Base-by-base conservation (phyloP, 139 green algal species). In the Microglena sp. region DNA sequence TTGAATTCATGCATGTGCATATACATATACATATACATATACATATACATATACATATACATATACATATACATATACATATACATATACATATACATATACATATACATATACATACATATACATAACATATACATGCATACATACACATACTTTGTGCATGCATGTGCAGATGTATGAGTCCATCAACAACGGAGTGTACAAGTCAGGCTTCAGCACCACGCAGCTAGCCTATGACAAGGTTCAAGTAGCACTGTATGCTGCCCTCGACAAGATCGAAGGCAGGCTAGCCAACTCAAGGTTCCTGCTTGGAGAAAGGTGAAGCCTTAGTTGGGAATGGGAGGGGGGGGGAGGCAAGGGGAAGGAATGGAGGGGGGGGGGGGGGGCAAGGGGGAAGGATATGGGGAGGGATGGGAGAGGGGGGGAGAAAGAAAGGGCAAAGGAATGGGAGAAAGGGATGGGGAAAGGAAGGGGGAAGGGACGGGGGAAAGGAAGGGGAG, bases 101-200 rank as follows among this genome's bases (percentile, higher is more conserved):
- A 18, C 40, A 18, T 18, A 50, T 18, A 50, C 15, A 24, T 50
- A 18, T 50, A 18, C 40, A n/a, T n/a, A n/a, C n/a, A n/a, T 50
- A 11, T 18, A 11, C 18, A 18, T 11, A 18, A 50, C 15, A 11
- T 24, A 50, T 50, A 18, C 40, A 18, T 18, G 40, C 40, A 18
- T 18, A 50, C 40, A 50, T 18, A 50, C 40, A 50, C 40, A 50
- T 18, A 50, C 40, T 24, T 18, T 24, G 15, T 24, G 15, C 11
- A 11, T 24, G 15, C 11, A 11, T 31, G 29, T 7, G 26, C 66
- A 86, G 75, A 78, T 86, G 32, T 89, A 87, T 60, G 27, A 66
- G 0, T 40, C 61, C 31, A 70, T 96, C 22, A 93, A 93, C 83
- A 95, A 96, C 60, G 90, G 81, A 1, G 83, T 90, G 18, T 92